phyloP scores from a whole-genome alignment of 805 yeast genomes.

The Zygotorulaspora florentina region DNA sequence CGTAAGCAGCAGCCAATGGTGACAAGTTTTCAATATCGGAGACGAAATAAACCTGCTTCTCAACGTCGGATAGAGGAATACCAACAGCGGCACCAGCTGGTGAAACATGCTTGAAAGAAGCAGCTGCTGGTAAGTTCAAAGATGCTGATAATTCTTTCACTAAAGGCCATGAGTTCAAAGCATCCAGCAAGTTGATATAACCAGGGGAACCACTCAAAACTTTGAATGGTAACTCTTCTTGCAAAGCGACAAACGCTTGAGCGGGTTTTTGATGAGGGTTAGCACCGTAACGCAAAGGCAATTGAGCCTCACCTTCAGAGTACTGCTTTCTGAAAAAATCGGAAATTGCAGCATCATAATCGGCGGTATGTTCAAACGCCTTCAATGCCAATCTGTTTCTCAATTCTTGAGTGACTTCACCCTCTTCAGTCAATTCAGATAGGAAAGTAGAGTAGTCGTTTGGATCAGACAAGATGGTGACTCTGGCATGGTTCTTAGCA shows the following conservation, averaged over 20 bases:
- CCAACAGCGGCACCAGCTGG: slow-evolving; percentile 99
- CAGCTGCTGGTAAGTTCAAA: slow-evolving; percentile 95
- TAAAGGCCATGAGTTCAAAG: slow-evolving; percentile 97
- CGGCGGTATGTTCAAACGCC: slow-evolving; percentile 98
- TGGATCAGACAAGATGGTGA: slow-evolving; percentile 93
- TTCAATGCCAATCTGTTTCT: slow-evolving; percentile 86
- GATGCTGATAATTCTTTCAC: slow-evolving; percentile 95
- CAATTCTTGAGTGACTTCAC: slow-evolving; percentile 66
- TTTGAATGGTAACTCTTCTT: slow-evolving; percentile 86
- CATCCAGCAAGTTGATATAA: slow-evolving; percentile 93
- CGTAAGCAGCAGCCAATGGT: slow-evolving; percentile 96
- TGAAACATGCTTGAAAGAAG: slow-evolving; percentile 96
- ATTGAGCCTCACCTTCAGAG: slow-evolving; percentile 82
- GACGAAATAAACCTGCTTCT: slow-evolving; percentile 93
- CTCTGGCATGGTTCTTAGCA: slow-evolving; percentile 96
- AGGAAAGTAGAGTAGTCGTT: slow-evolving; percentile 84
- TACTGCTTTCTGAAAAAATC: slow-evolving; percentile 98
- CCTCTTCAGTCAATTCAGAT: slow-evolving; percentile 63
- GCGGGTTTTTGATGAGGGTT: slow-evolving; percentile 99
- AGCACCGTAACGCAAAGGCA: slow-evolving; percentile 96
- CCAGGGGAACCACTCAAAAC: slow-evolving; percentile 96
- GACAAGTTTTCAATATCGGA: slow-evolving; percentile 91
- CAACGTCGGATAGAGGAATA: slow-evolving; percentile 82
- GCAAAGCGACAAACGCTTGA: slow-evolving; percentile 85
- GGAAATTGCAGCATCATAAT: slow-evolving; percentile 90